Evolutionary conservation across 2,329 filamentous ascomycete genomes (phyloP), one percentile per base, ranked within the genome.

Genomic region (Alternaria consortialis): DNA sequence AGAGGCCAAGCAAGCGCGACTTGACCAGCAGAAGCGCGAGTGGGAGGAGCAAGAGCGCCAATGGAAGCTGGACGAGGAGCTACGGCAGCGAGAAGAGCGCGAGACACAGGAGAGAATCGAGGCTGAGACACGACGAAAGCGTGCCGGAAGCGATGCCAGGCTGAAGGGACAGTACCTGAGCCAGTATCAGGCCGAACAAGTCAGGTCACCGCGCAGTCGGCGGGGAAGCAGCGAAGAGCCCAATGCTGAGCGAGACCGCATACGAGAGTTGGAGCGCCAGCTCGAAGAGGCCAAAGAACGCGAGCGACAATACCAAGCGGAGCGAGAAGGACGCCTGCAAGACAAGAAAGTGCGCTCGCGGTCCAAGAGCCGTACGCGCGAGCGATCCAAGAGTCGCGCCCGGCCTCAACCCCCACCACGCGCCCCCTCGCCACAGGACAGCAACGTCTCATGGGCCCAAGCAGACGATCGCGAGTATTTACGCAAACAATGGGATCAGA

Each of bases 111-210:
- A 87, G 11, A 85, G 85, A 40, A 77, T 93, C 32, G 86, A 87
- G 50, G 84, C 89, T 60, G 91, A 94, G 73, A 86, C 90, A 48
- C 84, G 84, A 69, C 84, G 86, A 60, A 84, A 87, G 57, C 85
- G 87, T 62, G 84, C 83, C 25, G 82, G 82, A 63, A 90, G 87
- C 71, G 89, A 93, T 69, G 84, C 85, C 37, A 87, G 89, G 63
- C 83, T 97, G 23, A 90, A 89, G 62, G 93, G 93, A 2, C 93
- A 97, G 74, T 94, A 90, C 70, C 85, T 97, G 52, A 94, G 91
- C 73, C 91, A 97, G 74, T 97, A 97, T 75, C 90, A 92, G 76
- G 88, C 90, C 20, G 89, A 92, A 67, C 88, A 91, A 74, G 77
- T 72, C 8, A 70, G 67, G 51, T 74, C 74, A 29, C 68, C 77